These are phyloP conservation scores for Phaeolepiota aurea DNA, from an alignment of 768 basidiomycete species.

Conservation along the genomic window DNA sequence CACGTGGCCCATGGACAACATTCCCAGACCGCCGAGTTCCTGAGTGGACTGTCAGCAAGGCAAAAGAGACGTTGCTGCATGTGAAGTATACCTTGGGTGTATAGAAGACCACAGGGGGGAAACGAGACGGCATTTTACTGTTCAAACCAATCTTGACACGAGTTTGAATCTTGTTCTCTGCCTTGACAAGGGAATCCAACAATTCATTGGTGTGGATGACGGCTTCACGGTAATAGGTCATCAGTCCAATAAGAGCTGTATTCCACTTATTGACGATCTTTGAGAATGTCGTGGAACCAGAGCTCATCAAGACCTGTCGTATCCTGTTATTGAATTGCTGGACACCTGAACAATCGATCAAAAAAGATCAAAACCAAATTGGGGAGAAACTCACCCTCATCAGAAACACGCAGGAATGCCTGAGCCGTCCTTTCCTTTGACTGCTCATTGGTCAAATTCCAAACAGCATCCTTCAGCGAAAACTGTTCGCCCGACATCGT, in stretches of 20 bases:
- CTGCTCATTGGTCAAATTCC: slow-evolving; percentile 96
- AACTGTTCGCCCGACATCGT: slow-evolving; percentile 96
- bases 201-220: slow-evolving; percentile 97
- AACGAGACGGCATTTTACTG: slow-evolving; percentile 99
- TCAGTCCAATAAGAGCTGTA: slow-evolving; percentile 88
- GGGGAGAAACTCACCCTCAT: slow-evolving; percentile 52
- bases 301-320: slow-evolving; percentile 95
- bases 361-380: slow-evolving; percentile 3
- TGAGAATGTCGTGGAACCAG: slow-evolving; percentile 96
- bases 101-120: slow-evolving; percentile 95
- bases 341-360: slow-evolving; percentile 43
- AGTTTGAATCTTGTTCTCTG: slow-evolving; percentile 99
- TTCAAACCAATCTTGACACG: slow-evolving; percentile 99
- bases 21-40: slow-evolving; percentile 96
- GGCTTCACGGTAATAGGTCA: slow-evolving; percentile 98
- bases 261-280: slow-evolving; percentile 99
- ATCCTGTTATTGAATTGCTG: slow-evolving; percentile 98
- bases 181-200: slow-evolving; percentile 92
- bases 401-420: slow-evolving; percentile 95
- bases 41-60: slow-evolving; percentile 13
- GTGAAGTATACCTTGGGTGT: slow-evolving; percentile 68
- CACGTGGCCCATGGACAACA: slow-evolving; percentile 99
- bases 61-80: not conserved
- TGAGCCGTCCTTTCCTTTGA: slow-evolving; percentile 97
- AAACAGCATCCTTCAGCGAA: slow-evolving; percentile 91